Base-by-base conservation (phyloP, 257 asterid species). In the Schizonepeta tenuifolia region DNA sequence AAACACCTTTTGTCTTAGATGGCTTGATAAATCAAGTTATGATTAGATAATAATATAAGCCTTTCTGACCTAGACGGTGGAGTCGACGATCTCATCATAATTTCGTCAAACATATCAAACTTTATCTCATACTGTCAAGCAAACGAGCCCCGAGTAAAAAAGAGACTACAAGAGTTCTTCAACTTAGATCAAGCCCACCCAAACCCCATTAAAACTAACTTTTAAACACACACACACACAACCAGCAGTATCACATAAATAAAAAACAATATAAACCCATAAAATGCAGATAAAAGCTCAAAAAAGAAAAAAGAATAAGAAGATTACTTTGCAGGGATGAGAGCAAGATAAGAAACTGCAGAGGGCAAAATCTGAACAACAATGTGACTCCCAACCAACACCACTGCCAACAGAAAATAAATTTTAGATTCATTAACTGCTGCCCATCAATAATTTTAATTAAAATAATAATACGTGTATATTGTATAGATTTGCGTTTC, bases 301-400 rank as follows among this genome's bases (percentile, higher is more conserved):
- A n/a, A 62, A 18, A 9, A 15, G 9, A 0, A 20, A 10, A 70
- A 40, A 56, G 22, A 60, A 65, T 6, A 43, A 53, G 73, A 65
- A 41, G 67, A 72, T 41, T 92, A 95, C 99, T 88, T 95, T 60
- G 98, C 97, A 38, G 99, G 99, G 72, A 95, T 90, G 41, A 95
- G 98, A 63, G 99, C 96, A 28, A 95, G 90, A 78, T 88, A 95
- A 65, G 96, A 86, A 80, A 88, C 78, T 41, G 92, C 83, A 70
- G 93, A 76, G 22, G 99, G 99, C 44, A 90, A 55, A 80, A 87
- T 84, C 87, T 92, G 96, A 53, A 92, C 84, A 65, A 85, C 89
- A 83, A 90, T 72, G 88, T 92, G 98, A 53, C 99, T 92, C 63
- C 85, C 94, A 0, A 90, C 70, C 75, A 95, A 83, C 28, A 95